Percentiles rank a stretch among this genome's conserved stretches.
Evolutionary conservation across 2,329 filamentous ascomycete species (phyloP).

Genomic region (Cercospora sp.): DNA sequence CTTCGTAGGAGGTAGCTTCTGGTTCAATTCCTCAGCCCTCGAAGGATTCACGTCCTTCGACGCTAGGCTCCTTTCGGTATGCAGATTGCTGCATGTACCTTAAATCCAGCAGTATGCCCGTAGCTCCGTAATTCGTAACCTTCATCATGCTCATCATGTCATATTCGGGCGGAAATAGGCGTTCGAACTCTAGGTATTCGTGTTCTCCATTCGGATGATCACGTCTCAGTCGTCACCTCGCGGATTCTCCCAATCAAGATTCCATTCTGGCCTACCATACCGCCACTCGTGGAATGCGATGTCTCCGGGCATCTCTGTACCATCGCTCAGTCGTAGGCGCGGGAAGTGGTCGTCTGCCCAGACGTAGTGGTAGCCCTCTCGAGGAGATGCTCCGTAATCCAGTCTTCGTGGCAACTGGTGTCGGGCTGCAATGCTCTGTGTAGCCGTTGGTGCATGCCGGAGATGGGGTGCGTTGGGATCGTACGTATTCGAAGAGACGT

Average conservation of each 20-base stretch:
- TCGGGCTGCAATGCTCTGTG: slow-evolving; percentile 5
- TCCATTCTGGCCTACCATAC: slow-evolving; percentile 36
- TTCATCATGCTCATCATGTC: background rate
- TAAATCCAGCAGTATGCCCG: background rate
- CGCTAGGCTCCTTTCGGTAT: slow-evolving; percentile 1
- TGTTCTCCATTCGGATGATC: background rate
- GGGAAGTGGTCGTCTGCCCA: slow-evolving; percentile 49
- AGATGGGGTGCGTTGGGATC: slow-evolving; percentile 18
- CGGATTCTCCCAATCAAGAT: slow-evolving; percentile 27
- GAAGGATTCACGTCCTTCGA: slow-evolving; percentile 3
- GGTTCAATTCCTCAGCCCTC: background rate
- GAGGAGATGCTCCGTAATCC: slow-evolving; percentile 34
- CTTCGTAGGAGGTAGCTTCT: background rate
- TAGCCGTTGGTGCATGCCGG: slow-evolving; percentile 8
- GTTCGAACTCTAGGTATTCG: background rate
- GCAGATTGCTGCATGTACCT: slow-evolving; percentile 4
- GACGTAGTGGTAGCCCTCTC: slow-evolving; percentile 41
- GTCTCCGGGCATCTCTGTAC: slow-evolving; percentile 50
- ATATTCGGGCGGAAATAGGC: background rate
- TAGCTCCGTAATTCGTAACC: background rate
- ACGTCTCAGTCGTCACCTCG: background rate
- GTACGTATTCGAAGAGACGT: slow-evolving; percentile 21
- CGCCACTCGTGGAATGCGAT: slow-evolving; percentile 42
- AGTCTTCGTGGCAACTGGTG: slow-evolving; percentile 24
- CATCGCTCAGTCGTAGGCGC: slow-evolving; percentile 46